Base-by-base conservation (phyloP, 2,329 filamentous ascomycete species). In the Arthrobotrys iridis region DNA sequence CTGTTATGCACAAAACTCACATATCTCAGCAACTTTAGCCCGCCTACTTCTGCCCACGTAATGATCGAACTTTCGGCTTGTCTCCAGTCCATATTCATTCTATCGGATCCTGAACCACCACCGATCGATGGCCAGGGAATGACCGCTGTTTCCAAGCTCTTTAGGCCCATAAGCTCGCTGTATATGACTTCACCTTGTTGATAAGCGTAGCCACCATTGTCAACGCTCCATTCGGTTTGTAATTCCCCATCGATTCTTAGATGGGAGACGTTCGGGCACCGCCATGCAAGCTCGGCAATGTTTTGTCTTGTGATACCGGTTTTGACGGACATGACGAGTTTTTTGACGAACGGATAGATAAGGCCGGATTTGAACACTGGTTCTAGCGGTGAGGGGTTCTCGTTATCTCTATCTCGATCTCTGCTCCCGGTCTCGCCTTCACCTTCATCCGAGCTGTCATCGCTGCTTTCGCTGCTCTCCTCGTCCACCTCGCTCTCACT, bases 251-350 rank as follows among this genome's bases (percentile, higher is more conserved):
- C 50, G 50, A 55, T 37, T 6, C 50, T 7, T 22, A 55, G 18
- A 8, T 55, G 30, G 13, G 50, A 55, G 18, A 55, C 18, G 18
- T 55, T 55, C 7, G 50, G 50, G 13, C 50, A 55, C 1, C 50
- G 30, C 30, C 28, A 37, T 8, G 50, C 30, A 7, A 55, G 28
- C 4, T 55, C 50, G 35, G 18, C 18, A 18, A 55, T 55, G 30
- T 55, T 55, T 55, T 35, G 30, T 13, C 50, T 20, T 24, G 50
- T 55, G 28, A 55, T 24, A 6, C 50, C 50, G 50, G 28, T 55
- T 55, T 37, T 55, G 15, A 55, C 50, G 8, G 50, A 55, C 30
- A 55, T 35, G 50, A 55, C 50, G 7, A 55, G 50, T 37, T 55
- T 55, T 55, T 55, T 55, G 50, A 55, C 30, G 50, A 55, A 55